Evolutionary conservation across 257 asterid species (phyloP).

Genomic region (Solanum arcanum): DNA sequence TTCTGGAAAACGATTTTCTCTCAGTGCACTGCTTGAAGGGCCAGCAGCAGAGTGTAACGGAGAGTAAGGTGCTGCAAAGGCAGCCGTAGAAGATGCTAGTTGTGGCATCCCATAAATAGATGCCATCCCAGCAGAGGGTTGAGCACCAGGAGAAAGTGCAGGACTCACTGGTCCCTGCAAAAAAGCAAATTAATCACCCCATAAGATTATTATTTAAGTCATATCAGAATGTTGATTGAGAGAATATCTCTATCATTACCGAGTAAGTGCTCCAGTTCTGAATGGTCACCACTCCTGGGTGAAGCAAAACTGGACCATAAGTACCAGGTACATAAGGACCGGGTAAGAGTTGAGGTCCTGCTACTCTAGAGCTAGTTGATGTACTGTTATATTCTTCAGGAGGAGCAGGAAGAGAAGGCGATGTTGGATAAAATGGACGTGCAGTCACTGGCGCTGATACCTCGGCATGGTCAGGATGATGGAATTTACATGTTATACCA

Average conservation of each 20-base stretch:
- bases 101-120: slow-evolving; percentile 48
- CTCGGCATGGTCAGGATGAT: slow-evolving; percentile 73
- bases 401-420: slow-evolving; percentile 55
- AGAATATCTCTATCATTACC: slow-evolving; percentile 18
- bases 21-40: slow-evolving; percentile 19
- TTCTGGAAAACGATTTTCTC: slow-evolving; percentile 55
- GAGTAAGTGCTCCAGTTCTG: slow-evolving; percentile 76
- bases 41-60: slow-evolving; percentile 37
- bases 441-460: slow-evolving; percentile 54
- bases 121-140: slow-evolving; percentile 40
- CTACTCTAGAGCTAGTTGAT: slow-evolving; percentile 31
- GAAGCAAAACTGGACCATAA: slow-evolving; percentile 66
- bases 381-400: slow-evolving; percentile 42
- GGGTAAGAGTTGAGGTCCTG: slow-evolving; percentile 62
- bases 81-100: slow-evolving; percentile 42
- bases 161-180: slow-evolving; percentile 58
- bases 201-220: not conserved
- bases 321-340: slow-evolving; percentile 60
- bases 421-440: slow-evolving; percentile 69
- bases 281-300: slow-evolving; percentile 54
- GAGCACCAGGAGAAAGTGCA: slow-evolving; percentile 54
- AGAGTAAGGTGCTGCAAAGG: slow-evolving; percentile 40
- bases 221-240: not conserved
- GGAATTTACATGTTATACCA: slow-evolving; percentile 73
- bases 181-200: slow-evolving; percentile 7